phyloP scores from a whole-genome alignment of 192 early-diverging fungal genomes.

The Haplosporangium gracile region DNA sequence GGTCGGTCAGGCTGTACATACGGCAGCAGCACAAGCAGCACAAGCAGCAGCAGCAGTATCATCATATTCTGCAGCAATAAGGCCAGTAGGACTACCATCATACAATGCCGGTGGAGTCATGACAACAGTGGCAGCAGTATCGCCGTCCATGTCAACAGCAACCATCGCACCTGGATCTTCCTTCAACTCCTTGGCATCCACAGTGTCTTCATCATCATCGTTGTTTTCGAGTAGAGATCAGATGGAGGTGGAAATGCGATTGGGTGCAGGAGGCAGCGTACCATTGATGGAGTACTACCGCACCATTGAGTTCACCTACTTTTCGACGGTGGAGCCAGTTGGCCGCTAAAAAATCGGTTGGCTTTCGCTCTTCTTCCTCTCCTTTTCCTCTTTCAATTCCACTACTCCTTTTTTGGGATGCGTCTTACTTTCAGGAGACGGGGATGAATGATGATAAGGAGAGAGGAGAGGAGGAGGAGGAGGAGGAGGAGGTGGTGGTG shows the following conservation, averaged over 20 bases:
- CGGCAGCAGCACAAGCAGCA: background rate
- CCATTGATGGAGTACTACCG: constrained; percentile 52
- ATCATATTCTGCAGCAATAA: background rate
- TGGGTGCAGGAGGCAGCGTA: constrained; percentile 49
- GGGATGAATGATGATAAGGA: background rate
- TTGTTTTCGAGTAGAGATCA: constrained; percentile 26
- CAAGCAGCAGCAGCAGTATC: background rate
- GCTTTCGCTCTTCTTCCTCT: background rate
- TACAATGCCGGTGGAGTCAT: background rate
- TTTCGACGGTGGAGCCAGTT: constrained; percentile 50
- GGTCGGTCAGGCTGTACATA: background rate
- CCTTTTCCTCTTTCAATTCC: background rate
- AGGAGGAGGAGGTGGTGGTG: background rate
- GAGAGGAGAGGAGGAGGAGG: background rate
- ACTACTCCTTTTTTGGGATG: background rate
- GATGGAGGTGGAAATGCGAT: constrained; percentile 45
- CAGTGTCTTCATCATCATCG: background rate
- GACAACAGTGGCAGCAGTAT: background rate
- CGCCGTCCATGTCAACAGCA: constrained; percentile 12
- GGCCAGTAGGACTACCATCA: background rate
- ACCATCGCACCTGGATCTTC: constrained; percentile 4
- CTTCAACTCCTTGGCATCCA: background rate
- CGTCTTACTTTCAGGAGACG: background rate
- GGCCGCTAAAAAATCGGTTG: constrained; percentile 26
- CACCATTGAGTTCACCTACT: constrained; percentile 42